Evolutionary conservation across 345 rosid species (phyloP).

Genomic region (Brassica juncea): DNA sequence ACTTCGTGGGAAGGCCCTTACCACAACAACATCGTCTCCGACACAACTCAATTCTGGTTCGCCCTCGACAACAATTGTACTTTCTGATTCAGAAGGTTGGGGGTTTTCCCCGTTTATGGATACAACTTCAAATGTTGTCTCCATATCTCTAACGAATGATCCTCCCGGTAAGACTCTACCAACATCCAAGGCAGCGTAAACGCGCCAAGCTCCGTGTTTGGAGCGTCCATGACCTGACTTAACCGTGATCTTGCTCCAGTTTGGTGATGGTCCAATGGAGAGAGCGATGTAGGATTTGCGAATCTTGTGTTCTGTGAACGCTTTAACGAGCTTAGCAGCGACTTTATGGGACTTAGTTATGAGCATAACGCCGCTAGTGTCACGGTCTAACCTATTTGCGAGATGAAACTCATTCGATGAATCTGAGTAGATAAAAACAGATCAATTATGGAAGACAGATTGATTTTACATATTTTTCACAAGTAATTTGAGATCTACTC

Average conservation of each 20-base stretch:
- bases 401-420: slow-evolving; percentile 63
- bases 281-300: slow-evolving; percentile 75
- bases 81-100: slow-evolving; percentile 29
- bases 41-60: slow-evolving; percentile 39
- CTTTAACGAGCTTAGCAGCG: slow-evolving; percentile 83
- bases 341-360: slow-evolving; percentile 80
- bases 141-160: slow-evolving; percentile 83
- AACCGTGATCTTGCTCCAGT: slow-evolving; percentile 62
- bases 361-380: slow-evolving; percentile 85
- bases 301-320: slow-evolving; percentile 73
- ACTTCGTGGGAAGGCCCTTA: slow-evolving; percentile 73
- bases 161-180: slow-evolving; percentile 81
- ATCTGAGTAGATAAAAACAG: slow-evolving; percentile 1
- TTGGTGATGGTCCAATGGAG: slow-evolving; percentile 65
- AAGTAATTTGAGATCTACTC: slow-evolving; percentile 15
- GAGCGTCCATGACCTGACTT: slow-evolving; percentile 95
- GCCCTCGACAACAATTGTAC: slow-evolving; percentile 47
- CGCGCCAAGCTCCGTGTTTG: slow-evolving; percentile 90
- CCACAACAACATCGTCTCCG: slow-evolving; percentile 54
- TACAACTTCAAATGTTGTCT: slow-evolving; percentile 70
- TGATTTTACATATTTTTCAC: background rate
- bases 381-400: slow-evolving; percentile 90
- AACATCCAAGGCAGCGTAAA: slow-evolving; percentile 71
- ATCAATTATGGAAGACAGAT: background rate
- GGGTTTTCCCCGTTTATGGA: slow-evolving; percentile 52